Conservation (phyloP, 2,329 filamentous ascomycete genomes). For the Pezicula rhizophila region DNA sequence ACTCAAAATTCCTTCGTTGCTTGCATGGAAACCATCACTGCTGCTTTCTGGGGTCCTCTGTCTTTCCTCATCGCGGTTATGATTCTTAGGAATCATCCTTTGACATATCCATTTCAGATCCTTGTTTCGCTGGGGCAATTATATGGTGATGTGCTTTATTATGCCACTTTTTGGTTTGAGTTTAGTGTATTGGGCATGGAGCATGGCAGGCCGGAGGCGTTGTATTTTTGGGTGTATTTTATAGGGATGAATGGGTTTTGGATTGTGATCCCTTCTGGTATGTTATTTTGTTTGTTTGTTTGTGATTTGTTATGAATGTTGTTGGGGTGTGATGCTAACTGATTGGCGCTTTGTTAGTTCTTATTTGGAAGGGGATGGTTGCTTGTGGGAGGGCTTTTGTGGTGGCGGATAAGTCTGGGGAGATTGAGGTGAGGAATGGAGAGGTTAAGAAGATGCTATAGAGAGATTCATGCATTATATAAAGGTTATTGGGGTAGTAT, state of each 20-base stretch:
- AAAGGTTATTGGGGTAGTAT: too few species aligned
- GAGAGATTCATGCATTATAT: too few species aligned
- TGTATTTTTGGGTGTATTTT: constrained; percentile 58
- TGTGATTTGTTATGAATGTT: too few species aligned
- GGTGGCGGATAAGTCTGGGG: too few species aligned
- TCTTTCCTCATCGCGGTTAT: constrained; percentile 38
- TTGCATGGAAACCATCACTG: constrained; percentile 44
- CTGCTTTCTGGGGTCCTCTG: constrained; percentile 48
- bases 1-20: constrained; percentile 42
- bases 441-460: too few species aligned
- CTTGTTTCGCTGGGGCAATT: constrained; percentile 12
- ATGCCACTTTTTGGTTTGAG: constrained; percentile 46
- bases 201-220: constrained; percentile 48
- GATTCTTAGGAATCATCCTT: constrained; percentile 33
- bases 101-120: constrained; percentile 40
- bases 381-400: too few species aligned
- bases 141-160: constrained; percentile 52
- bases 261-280: constrained; percentile 41
- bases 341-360: too few species aligned
- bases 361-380: too few species aligned
- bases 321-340: too few species aligned
- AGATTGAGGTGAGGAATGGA: too few species aligned
- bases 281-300: too few species aligned
- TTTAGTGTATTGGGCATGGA: constrained; percentile 34
- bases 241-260: constrained; percentile 52